phyloP scores from a whole-genome alignment of 345 rosid genomes.

The Leavenworthia alabamica region DNA sequence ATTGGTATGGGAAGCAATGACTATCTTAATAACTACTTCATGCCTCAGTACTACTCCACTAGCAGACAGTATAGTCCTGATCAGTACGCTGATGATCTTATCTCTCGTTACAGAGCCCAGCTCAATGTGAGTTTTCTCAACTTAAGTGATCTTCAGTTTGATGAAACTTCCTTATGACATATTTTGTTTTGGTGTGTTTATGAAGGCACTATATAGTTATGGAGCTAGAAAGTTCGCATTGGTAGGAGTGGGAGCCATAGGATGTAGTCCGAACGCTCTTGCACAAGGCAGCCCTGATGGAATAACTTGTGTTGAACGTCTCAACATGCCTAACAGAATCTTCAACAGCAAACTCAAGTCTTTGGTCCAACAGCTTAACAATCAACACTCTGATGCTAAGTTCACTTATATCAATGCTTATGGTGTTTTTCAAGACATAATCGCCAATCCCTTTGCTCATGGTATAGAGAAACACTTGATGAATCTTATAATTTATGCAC shows the following conservation, averaged over 20 bases:
- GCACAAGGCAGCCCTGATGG: conserved; percentile 64
- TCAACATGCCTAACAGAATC: conserved; percentile 59
- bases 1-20: conserved; percentile 89
- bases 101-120: conserved; percentile 48
- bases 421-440: conserved; percentile 65
- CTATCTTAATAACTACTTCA: conserved; percentile 89
- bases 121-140: conserved; percentile 39
- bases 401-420: conserved; percentile 62
- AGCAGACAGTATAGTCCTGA: conserved; percentile 49
- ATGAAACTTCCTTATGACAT: too few species aligned
- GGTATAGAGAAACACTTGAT: conserved; percentile 27
- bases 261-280: conserved; percentile 78
- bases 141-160: too few species aligned
- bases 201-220: conserved; percentile 55
- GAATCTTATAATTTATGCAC: background rate
- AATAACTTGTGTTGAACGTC: conserved; percentile 47
- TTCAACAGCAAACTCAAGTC: conserved; percentile 65
- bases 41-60: conserved; percentile 56
- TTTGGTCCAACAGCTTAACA: conserved; percentile 62
- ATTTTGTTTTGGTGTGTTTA: too few species aligned
- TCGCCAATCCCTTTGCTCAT: conserved; percentile 39
- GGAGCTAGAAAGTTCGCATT: conserved; percentile 83
- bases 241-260: conserved; percentile 74
- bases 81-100: conserved; percentile 54
- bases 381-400: conserved; percentile 43